Evolutionary conservation across 805 yeast species (phyloP).

Genomic region (Zygoascus flipseniorum): DNA sequence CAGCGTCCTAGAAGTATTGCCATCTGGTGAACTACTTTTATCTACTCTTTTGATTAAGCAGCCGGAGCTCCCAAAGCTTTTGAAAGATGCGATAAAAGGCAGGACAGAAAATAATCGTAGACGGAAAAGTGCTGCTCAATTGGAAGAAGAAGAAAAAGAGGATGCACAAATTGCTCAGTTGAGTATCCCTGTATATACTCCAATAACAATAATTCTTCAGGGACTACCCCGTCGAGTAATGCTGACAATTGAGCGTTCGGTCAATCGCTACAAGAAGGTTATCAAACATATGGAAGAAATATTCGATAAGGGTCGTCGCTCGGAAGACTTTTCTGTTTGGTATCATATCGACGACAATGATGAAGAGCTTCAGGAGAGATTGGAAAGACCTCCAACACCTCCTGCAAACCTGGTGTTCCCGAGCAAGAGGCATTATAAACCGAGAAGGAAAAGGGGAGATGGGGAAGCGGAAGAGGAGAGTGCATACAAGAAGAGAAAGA

Average conservation of each 20-base stretch:
- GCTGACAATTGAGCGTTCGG: slow-evolving; percentile 59
- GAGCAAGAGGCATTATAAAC: slow-evolving; percentile 16
- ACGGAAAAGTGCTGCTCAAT: not conserved
- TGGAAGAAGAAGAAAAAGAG: not conserved
- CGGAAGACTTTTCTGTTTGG: slow-evolving; percentile 65
- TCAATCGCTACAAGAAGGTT: slow-evolving; percentile 48
- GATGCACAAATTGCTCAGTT: slow-evolving; percentile 5
- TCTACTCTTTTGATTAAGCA: slow-evolving; percentile 30
- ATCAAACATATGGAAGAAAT: slow-evolving; percentile 53
- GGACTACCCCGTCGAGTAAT: slow-evolving; percentile 60
- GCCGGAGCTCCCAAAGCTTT: slow-evolving; percentile 5
- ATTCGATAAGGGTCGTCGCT: slow-evolving; percentile 49
- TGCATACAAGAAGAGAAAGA: slow-evolving; percentile 9
- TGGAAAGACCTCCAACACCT: slow-evolving; percentile 15
- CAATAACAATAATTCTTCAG: slow-evolving; percentile 56
- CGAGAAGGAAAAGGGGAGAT: slow-evolving; percentile 11
- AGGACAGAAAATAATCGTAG: slow-evolving; percentile 21
- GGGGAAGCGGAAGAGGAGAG: slow-evolving; percentile 13
- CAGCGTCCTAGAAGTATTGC: slow-evolving; percentile 52
- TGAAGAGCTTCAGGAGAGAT: slow-evolving; percentile 20
- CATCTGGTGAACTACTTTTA: slow-evolving; percentile 29
- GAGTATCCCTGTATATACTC: slow-evolving; percentile 31
- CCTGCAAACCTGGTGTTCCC: slow-evolving; percentile 12
- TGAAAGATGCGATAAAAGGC: slow-evolving; percentile 22
- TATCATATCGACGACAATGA: slow-evolving; percentile 46